These are phyloP conservation scores for Puccinia hordei DNA, from an alignment of 1,284 basidiomycete genomes.

Conservation along the genomic window DNA sequence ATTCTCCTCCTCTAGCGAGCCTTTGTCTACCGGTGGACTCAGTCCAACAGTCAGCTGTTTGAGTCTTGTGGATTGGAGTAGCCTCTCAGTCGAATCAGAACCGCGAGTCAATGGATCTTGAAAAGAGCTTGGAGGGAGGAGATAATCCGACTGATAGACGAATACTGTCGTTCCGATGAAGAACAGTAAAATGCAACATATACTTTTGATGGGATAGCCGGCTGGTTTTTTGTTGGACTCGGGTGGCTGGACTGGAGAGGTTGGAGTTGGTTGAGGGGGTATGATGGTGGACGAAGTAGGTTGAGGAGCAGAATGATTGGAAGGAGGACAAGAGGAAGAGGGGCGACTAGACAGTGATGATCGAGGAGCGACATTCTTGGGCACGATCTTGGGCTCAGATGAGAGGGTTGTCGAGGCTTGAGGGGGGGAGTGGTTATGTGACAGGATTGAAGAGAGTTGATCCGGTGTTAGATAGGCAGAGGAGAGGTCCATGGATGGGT, in stretches of 20 bases:
- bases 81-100: background rate
- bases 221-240: too few species aligned
- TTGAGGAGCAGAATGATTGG: background rate
- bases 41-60: background rate
- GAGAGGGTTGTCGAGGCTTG: background rate
- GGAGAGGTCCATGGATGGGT: conserved; percentile 13
- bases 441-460: background rate
- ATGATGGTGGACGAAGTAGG: too few species aligned
- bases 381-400: too few species aligned
- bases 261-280: too few species aligned
- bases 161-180: background rate
- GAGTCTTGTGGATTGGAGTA: background rate
- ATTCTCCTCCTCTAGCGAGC: too few species aligned
- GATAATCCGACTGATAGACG: background rate
- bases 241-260: too few species aligned
- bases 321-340: too few species aligned
- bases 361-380: background rate
- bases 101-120: background rate
- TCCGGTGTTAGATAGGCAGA: background rate
- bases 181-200: too few species aligned
- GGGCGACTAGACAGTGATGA: too few species aligned
- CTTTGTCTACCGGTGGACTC: too few species aligned
- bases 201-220: too few species aligned
- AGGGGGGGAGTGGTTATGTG: background rate
- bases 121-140: background rate